Evolutionary conservation across 257 asterid genomes (phyloP).

Genomic region (Haberlea rhodopensis): DNA sequence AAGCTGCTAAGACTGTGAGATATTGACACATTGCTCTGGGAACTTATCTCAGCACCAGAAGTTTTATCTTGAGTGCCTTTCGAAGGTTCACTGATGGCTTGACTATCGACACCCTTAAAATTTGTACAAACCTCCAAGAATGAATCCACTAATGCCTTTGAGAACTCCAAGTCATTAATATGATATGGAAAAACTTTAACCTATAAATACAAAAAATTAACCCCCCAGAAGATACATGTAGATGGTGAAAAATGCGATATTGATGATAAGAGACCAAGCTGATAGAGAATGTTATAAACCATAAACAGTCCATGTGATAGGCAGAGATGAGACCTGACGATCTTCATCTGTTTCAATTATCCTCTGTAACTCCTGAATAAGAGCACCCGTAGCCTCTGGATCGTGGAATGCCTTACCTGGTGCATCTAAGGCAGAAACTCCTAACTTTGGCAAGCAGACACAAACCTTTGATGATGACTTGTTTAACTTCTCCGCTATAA

Average conservation of each 20-base stretch:
- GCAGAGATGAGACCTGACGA: conserved; percentile 60
- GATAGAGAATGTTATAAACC: conserved; percentile 14
- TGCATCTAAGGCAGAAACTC: conserved; percentile 91
- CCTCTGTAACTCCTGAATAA: conserved; percentile 59
- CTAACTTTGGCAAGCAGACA: conserved; percentile 83
- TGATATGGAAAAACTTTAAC: conserved; percentile 73
- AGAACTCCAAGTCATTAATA: conserved; percentile 82
- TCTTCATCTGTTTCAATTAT: conserved; percentile 52
- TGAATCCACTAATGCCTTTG: conserved; percentile 75
- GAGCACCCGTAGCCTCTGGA: conserved; percentile 74
- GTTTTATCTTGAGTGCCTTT: conserved; percentile 38
- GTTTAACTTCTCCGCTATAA: conserved; percentile 79
- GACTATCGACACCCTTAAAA: conserved; percentile 30
- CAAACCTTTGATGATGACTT: conserved; percentile 65
- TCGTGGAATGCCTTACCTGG: conserved; percentile 76
- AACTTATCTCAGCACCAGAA: conserved; percentile 29
- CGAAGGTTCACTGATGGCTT: conserved; percentile 34
- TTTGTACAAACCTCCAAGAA: conserved; percentile 56
- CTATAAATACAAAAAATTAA: conserved; percentile 38
- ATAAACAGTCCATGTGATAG: conserved; percentile 24
- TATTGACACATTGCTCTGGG: conserved; percentile 26
- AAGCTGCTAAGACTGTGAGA: conserved; percentile 60
- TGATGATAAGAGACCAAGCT: conserved; percentile 15
- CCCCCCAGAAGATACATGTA: not conserved
- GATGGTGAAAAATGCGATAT: conserved; percentile 5